Conservation (phyloP, 2,329 filamentous ascomycete species). For the Aspergillus sp. region DNA sequence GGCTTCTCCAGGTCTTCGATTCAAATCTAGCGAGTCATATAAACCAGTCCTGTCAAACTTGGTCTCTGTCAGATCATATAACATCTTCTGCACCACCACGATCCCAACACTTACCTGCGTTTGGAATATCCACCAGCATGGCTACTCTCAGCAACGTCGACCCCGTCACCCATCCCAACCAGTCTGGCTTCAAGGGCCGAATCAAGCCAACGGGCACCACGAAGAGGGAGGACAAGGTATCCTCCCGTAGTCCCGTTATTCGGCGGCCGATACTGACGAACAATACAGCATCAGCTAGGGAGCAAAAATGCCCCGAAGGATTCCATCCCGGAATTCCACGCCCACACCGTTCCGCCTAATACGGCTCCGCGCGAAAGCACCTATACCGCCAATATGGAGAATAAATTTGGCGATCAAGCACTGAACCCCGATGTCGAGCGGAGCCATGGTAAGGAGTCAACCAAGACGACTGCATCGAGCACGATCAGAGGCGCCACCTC, state of each 20-base stretch:
- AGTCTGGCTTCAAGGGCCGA: neutral
- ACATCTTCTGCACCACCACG: too few species aligned
- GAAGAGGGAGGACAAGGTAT: too few species aligned
- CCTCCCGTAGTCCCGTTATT: too few species aligned
- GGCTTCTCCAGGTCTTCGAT: too few species aligned
- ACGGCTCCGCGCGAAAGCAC: slow-evolving; percentile 49
- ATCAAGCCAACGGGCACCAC: slow-evolving; percentile 1
- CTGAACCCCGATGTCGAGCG: slow-evolving; percentile 32
- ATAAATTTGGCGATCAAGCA: slow-evolving; percentile 29
- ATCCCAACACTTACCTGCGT: too few species aligned
- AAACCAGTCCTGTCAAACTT: too few species aligned
- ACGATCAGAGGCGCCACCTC: slow-evolving; percentile 46
- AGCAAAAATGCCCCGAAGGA: slow-evolving; percentile 45
- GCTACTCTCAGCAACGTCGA: neutral
- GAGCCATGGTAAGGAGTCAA: slow-evolving; percentile 31
- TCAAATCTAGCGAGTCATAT: too few species aligned
- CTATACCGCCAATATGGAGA: slow-evolving; percentile 35
- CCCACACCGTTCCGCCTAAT: slow-evolving; percentile 52
- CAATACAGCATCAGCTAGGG: slow-evolving; percentile 54
- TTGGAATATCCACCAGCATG: too few species aligned
- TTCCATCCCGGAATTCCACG: slow-evolving; percentile 56
- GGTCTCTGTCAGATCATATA: too few species aligned
- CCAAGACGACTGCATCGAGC: slow-evolving; percentile 35
- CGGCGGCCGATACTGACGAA: too few species aligned
- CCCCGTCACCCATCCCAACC: neutral